Conservation (phyloP, 345 rosid species). For the Crucihimalaya himalaica region DNA sequence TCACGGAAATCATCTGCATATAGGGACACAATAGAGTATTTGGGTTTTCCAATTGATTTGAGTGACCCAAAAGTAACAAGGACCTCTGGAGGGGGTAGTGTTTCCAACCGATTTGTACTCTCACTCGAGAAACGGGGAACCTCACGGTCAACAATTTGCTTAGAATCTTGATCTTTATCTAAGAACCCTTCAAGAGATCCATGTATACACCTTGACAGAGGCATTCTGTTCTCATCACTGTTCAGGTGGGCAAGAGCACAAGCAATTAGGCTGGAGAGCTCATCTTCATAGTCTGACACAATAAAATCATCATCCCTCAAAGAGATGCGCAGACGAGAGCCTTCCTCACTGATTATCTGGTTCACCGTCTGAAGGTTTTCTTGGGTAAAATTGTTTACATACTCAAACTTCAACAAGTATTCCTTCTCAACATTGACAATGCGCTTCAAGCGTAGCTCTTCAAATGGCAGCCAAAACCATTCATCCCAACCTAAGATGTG, state of each 20-base stretch:
- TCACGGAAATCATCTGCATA: constrained; percentile 78
- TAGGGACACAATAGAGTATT: constrained; percentile 73
- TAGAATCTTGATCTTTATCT: constrained; percentile 54
- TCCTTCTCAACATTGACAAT: constrained; percentile 63
- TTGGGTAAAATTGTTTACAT: constrained; percentile 43
- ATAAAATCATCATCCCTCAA: constrained; percentile 53
- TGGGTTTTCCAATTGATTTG: constrained; percentile 69
- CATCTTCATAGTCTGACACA: constrained; percentile 85
- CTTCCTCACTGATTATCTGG: constrained; percentile 73
- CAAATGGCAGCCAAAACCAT: constrained; percentile 88
- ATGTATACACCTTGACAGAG: constrained; percentile 48
- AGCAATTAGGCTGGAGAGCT: constrained; percentile 89
- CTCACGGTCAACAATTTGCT: constrained; percentile 48
- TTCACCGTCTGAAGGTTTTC: constrained; percentile 50
- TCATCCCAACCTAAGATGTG: constrained; percentile 52
- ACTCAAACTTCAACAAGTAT: constrained; percentile 56
- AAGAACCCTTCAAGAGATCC: constrained; percentile 62
- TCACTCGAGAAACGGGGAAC: constrained; percentile 70
- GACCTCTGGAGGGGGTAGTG: constrained; percentile 54
- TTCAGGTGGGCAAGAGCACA: constrained; percentile 63
- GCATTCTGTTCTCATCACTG: constrained; percentile 43
- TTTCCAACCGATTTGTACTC: constrained; percentile 66
- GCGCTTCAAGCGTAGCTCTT: constrained; percentile 60
- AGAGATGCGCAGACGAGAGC: constrained; percentile 71
- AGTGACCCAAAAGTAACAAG: constrained; percentile 60